phyloP scores from a whole-genome alignment of 129 eudicot genomes.

The Logfia minima region DNA sequence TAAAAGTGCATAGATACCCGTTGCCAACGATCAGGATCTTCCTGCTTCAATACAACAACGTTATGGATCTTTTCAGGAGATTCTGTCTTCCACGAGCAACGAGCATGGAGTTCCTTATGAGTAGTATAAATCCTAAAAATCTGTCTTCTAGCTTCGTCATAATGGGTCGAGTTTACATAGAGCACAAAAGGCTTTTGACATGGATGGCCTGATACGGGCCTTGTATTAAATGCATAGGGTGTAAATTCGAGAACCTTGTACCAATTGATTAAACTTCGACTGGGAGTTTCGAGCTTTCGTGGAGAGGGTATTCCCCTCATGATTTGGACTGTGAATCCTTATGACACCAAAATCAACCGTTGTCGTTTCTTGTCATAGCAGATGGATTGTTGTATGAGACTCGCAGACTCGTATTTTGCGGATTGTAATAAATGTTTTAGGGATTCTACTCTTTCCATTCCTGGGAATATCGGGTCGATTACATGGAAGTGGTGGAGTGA shows the following conservation, averaged over 20 bases:
- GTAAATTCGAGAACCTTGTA: constrained; percentile 70
- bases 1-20: constrained; percentile 57
- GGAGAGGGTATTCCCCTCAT: constrained; percentile 67
- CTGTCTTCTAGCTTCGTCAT: constrained; percentile 43
- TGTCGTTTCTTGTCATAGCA: constrained; percentile 56
- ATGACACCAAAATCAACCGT: constrained; percentile 73
- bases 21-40: constrained; percentile 58
- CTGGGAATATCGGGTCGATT: constrained; percentile 72
- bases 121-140: constrained; percentile 51
- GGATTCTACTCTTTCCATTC: constrained; percentile 46
- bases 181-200: constrained; percentile 67
- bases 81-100: constrained; percentile 55
- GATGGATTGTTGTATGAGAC: constrained; percentile 76
- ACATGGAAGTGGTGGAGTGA: constrained; percentile 85
- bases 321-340: constrained; percentile 77
- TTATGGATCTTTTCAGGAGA: constrained; percentile 58
- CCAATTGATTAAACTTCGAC: constrained; percentile 76
- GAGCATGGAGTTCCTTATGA: constrained; percentile 44
- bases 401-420: constrained; percentile 53
- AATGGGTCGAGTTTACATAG: constrained; percentile 49
- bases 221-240: constrained; percentile 75
- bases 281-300: constrained; percentile 69
- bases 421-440: constrained; percentile 50
- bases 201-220: constrained; percentile 57
- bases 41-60: constrained; percentile 54